Percentiles rank a stretch among this genome's conserved stretches.
These are phyloP conservation scores for Coniochaeta prunicola DNA, from an alignment of 2,329 filamentous ascomycete genomes.

Conservation along the genomic window DNA sequence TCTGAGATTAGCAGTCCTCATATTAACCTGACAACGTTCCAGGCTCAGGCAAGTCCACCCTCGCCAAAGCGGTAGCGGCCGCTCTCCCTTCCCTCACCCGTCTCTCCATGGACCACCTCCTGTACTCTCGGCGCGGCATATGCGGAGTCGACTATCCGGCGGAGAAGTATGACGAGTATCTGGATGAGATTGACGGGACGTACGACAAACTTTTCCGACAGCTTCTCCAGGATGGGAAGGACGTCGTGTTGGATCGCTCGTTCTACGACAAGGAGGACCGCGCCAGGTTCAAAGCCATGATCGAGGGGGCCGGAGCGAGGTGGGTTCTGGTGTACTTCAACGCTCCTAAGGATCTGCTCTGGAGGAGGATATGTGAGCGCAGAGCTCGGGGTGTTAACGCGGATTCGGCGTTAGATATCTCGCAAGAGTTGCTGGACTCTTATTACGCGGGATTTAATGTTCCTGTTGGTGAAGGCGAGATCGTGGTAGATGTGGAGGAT, in stretches of 20 bases:
- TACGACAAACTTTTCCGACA: conserved; percentile 4
- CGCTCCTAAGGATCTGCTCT: conserved; percentile 18
- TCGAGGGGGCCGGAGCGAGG: conserved; percentile 17
- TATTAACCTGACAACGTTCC: background rate
- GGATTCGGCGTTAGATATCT: conserved; percentile 10
- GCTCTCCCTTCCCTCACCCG: conserved; percentile 15
- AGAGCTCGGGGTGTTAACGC: conserved; percentile 7
- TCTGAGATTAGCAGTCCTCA: background rate
- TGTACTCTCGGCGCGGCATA: conserved; percentile 17
- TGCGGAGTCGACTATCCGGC: conserved; percentile 19
- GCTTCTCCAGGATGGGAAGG: conserved; percentile 10
- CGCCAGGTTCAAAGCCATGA: conserved; percentile 18
- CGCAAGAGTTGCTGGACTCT: conserved; percentile 5
- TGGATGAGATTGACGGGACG: conserved; percentile 22
- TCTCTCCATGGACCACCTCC: conserved; percentile 17
- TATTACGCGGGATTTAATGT: conserved; percentile 10
- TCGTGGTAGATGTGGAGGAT: conserved; percentile 5
- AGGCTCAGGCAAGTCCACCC: conserved; percentile 22
- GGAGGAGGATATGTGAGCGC: conserved; percentile 21
- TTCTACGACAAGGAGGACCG: conserved; percentile 23
- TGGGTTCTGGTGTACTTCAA: conserved; percentile 23
- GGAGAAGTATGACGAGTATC: conserved; percentile 11
- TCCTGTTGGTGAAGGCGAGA: conserved; percentile 9
- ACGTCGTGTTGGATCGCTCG: conserved; percentile 23
- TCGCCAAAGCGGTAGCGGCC: conserved; percentile 17